phyloP scores from a whole-genome alignment of 2,329 filamentous ascomycete species.

The Sporothrix brasiliensis region DNA sequence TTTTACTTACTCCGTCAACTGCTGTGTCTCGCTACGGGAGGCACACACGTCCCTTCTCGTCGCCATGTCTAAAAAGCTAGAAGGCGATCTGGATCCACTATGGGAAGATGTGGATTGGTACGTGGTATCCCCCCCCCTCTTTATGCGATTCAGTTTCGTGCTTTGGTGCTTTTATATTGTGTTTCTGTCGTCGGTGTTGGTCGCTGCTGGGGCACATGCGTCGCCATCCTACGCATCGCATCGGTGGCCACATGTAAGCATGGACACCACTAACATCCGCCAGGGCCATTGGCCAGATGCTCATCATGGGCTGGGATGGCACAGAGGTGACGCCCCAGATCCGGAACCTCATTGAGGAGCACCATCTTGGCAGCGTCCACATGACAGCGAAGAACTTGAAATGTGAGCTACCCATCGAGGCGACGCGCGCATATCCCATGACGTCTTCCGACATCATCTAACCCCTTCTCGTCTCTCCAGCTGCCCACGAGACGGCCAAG shows the following conservation, averaged over 20 bases:
- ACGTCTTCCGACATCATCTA: constrained; percentile 34
- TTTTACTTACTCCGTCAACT: background rate
- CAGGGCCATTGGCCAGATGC: constrained; percentile 73
- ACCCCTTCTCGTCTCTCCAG: constrained; percentile 51
- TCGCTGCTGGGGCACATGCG: background rate
- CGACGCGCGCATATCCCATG: background rate
- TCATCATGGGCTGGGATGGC: constrained; percentile 86
- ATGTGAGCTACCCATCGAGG: constrained; percentile 54
- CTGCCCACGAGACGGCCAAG: constrained; percentile 84
- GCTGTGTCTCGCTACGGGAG: background rate
- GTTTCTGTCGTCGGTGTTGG: background rate
- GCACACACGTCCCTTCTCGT: background rate
- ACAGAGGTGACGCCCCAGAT: constrained; percentile 83
- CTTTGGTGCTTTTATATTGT: background rate
- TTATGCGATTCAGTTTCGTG: constrained; percentile 7
- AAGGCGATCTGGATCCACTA: constrained; percentile 61
- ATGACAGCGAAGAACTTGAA: constrained; percentile 84
- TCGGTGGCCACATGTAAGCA: background rate
- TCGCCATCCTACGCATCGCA: background rate
- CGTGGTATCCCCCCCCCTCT: constrained; percentile 41
- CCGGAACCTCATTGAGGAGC: constrained; percentile 74
- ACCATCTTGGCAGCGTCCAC: constrained; percentile 86
- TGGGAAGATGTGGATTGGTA: constrained; percentile 80
- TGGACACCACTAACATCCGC: constrained; percentile 30
- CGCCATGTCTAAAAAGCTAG: constrained; percentile 44